Base-by-base conservation (phyloP, 164 flowering plant genomes). In the Saururus chinensis region DNA sequence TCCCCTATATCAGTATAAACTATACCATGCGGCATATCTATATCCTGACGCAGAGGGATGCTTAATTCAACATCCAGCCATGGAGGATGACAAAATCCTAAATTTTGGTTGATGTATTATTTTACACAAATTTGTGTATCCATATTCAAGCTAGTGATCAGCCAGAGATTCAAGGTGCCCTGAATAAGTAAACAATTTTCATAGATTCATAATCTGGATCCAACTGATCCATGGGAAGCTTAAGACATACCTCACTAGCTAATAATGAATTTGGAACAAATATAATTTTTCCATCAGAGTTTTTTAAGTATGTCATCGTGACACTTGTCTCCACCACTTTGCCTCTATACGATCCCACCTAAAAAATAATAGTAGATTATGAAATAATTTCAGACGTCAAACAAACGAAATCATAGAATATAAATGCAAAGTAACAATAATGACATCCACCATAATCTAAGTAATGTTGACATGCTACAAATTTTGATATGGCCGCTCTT, bases 331-430 rank as follows among this genome's bases (percentile, higher is more conserved):
- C 92, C 59, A 86, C 77, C 67, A 92, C 96, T 79, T 86, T 88
- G 59, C 97, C 98, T 76, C 89, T 96, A 55, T 89, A 69, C 40
- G 96, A 76, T 65, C 98, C 98, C 67, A 95, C 96, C 96, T 89
- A 76, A 67, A 78, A n/a, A n/a, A n/a, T n/a, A n/a, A n/a, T n/a
- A n/a, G n/a, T n/a, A n/a, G n/a, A n/a, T n/a, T n/a, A 64, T 37
- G 45, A 30, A 60, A 51, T 40, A 63, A 21, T 24, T 61, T 57
- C 56, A 23, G n/a, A n/a, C n/a, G n/a, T n/a, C n/a, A n/a, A n/a
- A n/a, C n/a, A n/a, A n/a, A n/a, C n/a, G n/a, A n/a, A n/a, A n/a
- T n/a, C n/a, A n/a, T n/a, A n/a, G n/a, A n/a, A n/a, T n/a, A n/a
- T n/a, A n/a, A n/a, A n/a, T n/a, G n/a, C n/a, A n/a, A n/a, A n/a